phyloP scores from a whole-genome alignment of 768 basidiomycete genomes.

The Clitopilus hobsonii region DNA sequence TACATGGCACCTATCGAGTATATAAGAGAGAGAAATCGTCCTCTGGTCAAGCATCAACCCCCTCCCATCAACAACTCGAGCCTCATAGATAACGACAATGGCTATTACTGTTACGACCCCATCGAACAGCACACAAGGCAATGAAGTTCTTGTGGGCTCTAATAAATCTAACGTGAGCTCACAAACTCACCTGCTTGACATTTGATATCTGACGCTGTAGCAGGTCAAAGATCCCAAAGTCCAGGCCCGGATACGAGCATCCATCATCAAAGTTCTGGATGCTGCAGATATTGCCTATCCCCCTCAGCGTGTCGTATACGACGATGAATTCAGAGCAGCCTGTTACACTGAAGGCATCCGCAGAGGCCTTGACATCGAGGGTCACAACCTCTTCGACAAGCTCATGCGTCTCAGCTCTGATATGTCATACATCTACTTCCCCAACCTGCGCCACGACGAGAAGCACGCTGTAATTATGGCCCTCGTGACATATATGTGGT shows the following conservation, averaged over 20 bases:
- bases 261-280: background rate
- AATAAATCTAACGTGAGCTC: too few relatives aligned
- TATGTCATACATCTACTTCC: conserved; percentile 14
- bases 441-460: conserved; percentile 19
- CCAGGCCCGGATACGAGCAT: background rate
- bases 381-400: conserved; percentile 13
- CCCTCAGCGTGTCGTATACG: background rate
- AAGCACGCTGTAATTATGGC: conserved; percentile 22
- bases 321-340: conserved; percentile 9
- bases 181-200: background rate
- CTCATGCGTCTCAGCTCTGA: conserved; percentile 18
- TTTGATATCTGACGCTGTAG: background rate
- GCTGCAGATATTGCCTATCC: background rate
- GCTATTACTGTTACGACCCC: too few relatives aligned
- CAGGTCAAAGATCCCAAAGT: background rate
- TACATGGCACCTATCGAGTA: too few relatives aligned
- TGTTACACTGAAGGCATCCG: conserved; percentile 15
- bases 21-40: too few relatives aligned
- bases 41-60: too few relatives aligned
- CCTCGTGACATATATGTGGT: conserved; percentile 26
- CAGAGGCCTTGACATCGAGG: conserved; percentile 18
- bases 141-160: too few relatives aligned
- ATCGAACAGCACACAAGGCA: too few relatives aligned
- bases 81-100: too few relatives aligned
- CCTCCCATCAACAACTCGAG: too few relatives aligned